These are phyloP conservation scores for Dichotomocladium elegans DNA, from an alignment of 371 early-diverging fungal species.

Conservation along the genomic window DNA sequence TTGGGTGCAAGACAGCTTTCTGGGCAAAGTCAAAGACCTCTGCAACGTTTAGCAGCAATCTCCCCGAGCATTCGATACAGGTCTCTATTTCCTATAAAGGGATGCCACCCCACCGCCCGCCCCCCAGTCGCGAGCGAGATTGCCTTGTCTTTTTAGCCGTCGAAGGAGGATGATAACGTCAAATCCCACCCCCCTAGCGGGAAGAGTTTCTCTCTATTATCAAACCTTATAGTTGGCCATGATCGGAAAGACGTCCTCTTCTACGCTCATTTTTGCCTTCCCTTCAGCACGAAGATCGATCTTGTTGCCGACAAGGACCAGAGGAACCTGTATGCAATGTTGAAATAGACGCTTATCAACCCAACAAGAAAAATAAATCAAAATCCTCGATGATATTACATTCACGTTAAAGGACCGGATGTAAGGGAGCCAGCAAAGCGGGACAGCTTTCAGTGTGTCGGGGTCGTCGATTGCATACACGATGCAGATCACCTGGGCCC, in stretches of 20 bases:
- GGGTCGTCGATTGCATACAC: constrained; percentile 89
- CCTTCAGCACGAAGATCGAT: constrained; percentile 86
- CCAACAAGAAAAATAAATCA: too few species aligned
- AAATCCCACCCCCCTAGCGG: too few species aligned
- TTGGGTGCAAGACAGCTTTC: constrained; percentile 96
- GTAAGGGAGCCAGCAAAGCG: constrained; percentile 89
- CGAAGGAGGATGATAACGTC: too few species aligned
- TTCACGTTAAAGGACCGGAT: constrained; percentile 88
- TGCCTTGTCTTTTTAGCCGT: too few species aligned
- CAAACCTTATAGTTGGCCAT: constrained; percentile 94
- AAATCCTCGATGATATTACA: constrained; percentile 35
- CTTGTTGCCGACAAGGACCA: constrained; percentile 95
- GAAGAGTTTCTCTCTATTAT: too few species aligned
- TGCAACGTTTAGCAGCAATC: constrained; percentile 87
- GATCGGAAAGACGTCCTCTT: constrained; percentile 91
- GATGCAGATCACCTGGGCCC: constrained; percentile 95
- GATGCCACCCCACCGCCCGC: too few species aligned
- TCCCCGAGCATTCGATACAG: constrained; percentile 96
- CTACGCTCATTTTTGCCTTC: constrained; percentile 74
- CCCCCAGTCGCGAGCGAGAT: too few species aligned
- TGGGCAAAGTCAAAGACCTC: constrained; percentile 99
- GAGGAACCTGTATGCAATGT: too few species aligned
- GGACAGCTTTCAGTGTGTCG: constrained; percentile 77
- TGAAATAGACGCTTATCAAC: background rate
- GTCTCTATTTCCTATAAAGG: constrained; percentile 88